These are phyloP conservation scores for Trametes coccinea DNA, from an alignment of 768 basidiomycete genomes.

Conservation along the genomic window DNA sequence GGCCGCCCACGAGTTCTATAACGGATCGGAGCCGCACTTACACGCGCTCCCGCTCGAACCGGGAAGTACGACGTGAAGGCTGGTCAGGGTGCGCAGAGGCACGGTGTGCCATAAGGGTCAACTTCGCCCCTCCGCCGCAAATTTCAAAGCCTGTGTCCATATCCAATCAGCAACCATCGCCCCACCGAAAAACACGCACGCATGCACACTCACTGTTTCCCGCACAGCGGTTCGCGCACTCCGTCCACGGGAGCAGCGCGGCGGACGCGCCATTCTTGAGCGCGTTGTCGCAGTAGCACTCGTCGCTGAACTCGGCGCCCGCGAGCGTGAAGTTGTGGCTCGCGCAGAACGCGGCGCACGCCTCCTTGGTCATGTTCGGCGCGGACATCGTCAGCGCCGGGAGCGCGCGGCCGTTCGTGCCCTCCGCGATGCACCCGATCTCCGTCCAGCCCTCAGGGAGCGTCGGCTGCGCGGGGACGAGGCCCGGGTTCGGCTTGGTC, in stretches of 20 bases:
- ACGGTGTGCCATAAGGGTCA: constrained; percentile 8
- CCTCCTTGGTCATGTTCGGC: constrained; percentile 25
- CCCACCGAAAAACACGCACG: background rate
- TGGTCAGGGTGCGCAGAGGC: background rate
- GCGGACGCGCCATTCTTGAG: constrained; percentile 26
- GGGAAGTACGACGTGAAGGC: background rate
- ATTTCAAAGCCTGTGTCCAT: constrained; percentile 4
- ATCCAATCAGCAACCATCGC: background rate
- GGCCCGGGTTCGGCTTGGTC: constrained; percentile 1
- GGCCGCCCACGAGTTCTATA: no score
- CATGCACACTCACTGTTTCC: constrained; percentile 22
- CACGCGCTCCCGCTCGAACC: background rate
- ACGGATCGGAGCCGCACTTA: background rate
- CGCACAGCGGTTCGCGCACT: constrained; percentile 26
- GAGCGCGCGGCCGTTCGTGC: constrained; percentile 28
- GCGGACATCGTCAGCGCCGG: constrained; percentile 23
- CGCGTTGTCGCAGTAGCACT: constrained; percentile 30
- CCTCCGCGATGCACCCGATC: constrained; percentile 30
- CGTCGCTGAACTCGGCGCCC: constrained; percentile 31
- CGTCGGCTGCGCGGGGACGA: constrained; percentile 13
- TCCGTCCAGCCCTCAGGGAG: constrained; percentile 25
- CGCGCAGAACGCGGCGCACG: constrained; percentile 27
- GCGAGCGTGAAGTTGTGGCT: constrained; percentile 29
- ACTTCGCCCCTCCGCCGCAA: constrained; percentile 13
- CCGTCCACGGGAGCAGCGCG: constrained; percentile 13